Base-by-base conservation (phyloP, 306 rosid species). In the Fragaria nilgerrensis region DNA sequence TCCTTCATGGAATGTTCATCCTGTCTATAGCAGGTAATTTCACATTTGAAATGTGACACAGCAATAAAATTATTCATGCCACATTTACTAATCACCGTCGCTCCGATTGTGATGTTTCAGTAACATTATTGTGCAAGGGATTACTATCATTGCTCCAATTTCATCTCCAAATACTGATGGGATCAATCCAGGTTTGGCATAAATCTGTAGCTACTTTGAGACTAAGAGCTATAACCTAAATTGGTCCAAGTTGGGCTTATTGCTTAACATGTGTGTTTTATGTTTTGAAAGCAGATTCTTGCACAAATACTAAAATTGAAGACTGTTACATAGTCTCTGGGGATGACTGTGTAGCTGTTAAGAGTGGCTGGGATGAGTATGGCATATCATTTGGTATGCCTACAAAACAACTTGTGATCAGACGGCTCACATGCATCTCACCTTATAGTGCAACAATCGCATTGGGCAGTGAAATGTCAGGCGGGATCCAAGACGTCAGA, bases 331-430 rank as follows among this genome's bases (percentile, higher is more conserved):
- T 86, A 52, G 85, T 78, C 53, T 86, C 87, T 4, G 89, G 89
- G 2, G 89, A 83, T 29, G 89, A 86, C 19, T 86, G 87, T 34
- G 87, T 86, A 44, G 89, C 89, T 9, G 85, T 86, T 5, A 86
- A 86, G 85, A 83, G 89, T 27, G 85, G 89, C 5, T 83, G 89
- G 89, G 89, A 83, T 25, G 89, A 86, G 82, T 86, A 83, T 16
- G 87, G 89, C 77, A 83, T 86, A 43, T 65, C 82, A 37, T 86
- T 72, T 8, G 87, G 82, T n/a, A 12, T 63, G 87, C 87, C 89
- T 10, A 86, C 85, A 15, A 82, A 81, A 29, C 87, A 86, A 8
- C 74, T 86, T 16, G 37, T 86, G n/a, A 63, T 86, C 84, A 71
- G 87, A 43, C 74, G 85, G 34, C 82, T 86, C 70, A 78, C 85